Base-by-base conservation (phyloP, 345 rosid species). In the Dipteronia sinensis region DNA sequence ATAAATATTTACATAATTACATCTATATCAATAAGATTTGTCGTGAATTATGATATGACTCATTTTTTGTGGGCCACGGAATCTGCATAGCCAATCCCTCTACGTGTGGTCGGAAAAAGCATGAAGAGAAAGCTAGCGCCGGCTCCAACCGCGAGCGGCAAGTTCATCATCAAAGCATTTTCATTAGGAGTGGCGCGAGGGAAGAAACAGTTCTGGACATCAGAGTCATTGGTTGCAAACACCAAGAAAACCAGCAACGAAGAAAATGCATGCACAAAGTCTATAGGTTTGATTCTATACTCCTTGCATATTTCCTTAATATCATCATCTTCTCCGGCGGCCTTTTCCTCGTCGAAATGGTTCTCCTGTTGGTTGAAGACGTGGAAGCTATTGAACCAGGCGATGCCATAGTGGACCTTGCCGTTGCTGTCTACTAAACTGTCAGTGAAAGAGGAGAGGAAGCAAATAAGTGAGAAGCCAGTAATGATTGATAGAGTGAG, bases 381-480 rank as follows among this genome's bases (percentile, higher is more conserved):
- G 42, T 56, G 75, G 0, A 91, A 65, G 16, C 89, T 87, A 0
- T 76, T 34, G 10, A 4, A 0, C 0, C 87, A 86, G 69, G 93
- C 95, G 0, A 91, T 51, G 1, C 91, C 88, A 20, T 88, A 83
- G 69, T 79, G 81, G 23, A 89, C 51, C 61, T 78, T 81, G 15
- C 84, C 81, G 10, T 86, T 79, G 2, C 67, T 59, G 13, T 81
- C 87, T 1, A 34, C 6, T 68, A 86, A 82, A 68, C 90, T 87
- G 58, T 91, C 91, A 0, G 89, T 88, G 82, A 89, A 89, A 38
- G 89, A 86, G 76, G 89, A 85, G 70, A 91, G 67, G 72, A 87
- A 87, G 72, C 93, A 83, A 2, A 76, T 49, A 13, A 77, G 10
- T 1, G 88, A 79, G 51, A 87, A 82, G 5, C 65, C 0, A 1